Evolutionary conservation across 2,329 filamentous ascomycete genomes (phyloP), one percentile per base, ranked within the genome.

Genomic region (Microdochium paspali): DNA sequence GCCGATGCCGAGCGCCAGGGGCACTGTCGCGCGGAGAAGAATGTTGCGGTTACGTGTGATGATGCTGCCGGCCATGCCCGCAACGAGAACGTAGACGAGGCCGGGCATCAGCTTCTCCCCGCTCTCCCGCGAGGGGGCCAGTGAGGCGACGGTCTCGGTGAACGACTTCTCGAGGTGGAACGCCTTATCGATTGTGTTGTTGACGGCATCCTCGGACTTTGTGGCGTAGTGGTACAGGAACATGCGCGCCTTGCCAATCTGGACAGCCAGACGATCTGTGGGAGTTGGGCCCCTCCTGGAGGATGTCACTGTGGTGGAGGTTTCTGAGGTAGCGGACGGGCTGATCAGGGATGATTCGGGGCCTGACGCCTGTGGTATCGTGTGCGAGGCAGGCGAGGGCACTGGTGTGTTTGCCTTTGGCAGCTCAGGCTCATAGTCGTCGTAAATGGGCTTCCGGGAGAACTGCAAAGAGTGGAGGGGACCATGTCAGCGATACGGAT

Each of bases 41-140:
- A 97, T 77, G 66, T 86, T 90, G 58, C 91, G 83, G 73, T 95
- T 94, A 53, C 91, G 82, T 47, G 87, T 82, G 47, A 96, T 73
- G 64, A 98, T 97, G 66, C 82, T 90, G 57, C 91, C 93, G 30
- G 93, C 88, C 90, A 98, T 96, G 58, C 88, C 84, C 39, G 90
- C 85, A 44, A 98, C 90, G 25, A 96, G 79, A 44, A 97, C 90
- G 70, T 97, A 97, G 56, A 97, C 81, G 50, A 82, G 76, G 24
- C 91, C 91, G 28, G 93, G 93, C 69, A 97, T 83, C 48, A 98
- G 77, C 62, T 83, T 82, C 74, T 98, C 93, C 64, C 87, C 87
- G 51, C 82, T 87, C 68, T 91, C 85, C 59, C 84, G 84, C 31
- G 90, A 75, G 25, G 93, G 93, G 20, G 90, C 93, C 32, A 98